phyloP scores from a whole-genome alignment of 169 alveolate genomes.

The Condylostoma magnum region DNA sequence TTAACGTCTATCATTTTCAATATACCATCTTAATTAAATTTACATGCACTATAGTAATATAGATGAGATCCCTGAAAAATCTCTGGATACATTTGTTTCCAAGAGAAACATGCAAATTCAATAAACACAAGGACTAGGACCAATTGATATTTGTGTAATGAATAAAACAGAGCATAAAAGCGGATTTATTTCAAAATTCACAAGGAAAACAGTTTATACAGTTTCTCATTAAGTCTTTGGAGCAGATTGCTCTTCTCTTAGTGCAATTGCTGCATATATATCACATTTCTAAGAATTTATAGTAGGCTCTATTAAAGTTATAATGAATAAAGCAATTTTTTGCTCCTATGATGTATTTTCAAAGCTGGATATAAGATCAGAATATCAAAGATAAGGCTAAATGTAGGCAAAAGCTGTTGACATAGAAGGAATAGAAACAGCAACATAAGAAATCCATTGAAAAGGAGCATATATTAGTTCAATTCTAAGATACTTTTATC shows the following conservation, averaged over 20 bases:
- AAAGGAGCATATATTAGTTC: conserved; percentile 52
- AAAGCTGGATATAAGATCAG: conserved; percentile 49
- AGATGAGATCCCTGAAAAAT: no score
- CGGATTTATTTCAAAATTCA: no score
- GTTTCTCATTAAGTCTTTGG: conserved; percentile 58
- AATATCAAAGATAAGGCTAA: conserved; percentile 44
- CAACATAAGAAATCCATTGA: conserved; percentile 46
- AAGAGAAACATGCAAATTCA: no score
- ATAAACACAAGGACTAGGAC: no score
- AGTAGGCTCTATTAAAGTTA: conserved; percentile 6
- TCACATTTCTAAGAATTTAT: conserved; percentile 22
- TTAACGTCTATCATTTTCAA: no score
- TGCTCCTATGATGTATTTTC: conserved; percentile 49
- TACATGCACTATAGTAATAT: no score
- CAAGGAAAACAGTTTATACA: no score
- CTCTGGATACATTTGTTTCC: no score
- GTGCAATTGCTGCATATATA: conserved; percentile 48
- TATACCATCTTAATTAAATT: no score
- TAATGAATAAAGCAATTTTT: conserved; percentile 34
- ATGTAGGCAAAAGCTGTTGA: conserved; percentile 36
- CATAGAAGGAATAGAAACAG: conserved; percentile 3
- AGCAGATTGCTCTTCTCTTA: conserved; percentile 49
- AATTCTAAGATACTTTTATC: conserved; percentile 43
- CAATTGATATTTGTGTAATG: no score
- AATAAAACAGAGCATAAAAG: no score